Base-by-base conservation (phyloP, 768 basidiomycete genomes). In the Pholiota conissans region DNA sequence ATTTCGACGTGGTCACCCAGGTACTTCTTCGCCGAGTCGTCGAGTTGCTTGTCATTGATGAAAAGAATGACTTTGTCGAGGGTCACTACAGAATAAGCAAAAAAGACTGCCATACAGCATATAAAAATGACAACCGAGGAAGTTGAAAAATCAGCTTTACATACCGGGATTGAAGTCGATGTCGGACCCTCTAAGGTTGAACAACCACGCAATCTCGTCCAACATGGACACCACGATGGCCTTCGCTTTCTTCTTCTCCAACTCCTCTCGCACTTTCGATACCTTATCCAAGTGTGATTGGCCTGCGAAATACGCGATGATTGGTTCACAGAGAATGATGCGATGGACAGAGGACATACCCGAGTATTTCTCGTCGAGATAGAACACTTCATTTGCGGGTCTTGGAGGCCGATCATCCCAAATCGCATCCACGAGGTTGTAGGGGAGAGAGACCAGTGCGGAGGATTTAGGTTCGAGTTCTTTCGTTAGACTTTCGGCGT, bases 151-250 rank as follows among this genome's bases (percentile, higher is more conserved):
- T n/a, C 9, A 45, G 59, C 16, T 24, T 13, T 7, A 56, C 72
- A 16, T 51, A 78, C 79, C 79, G 57, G 80, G 80, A 58, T 97
- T 98, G 74, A 82, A 98, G 30, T 87, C 86, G 65, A 98, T 95
- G 68, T 98, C 96, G 2, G 86, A 83, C 1, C 95, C 95, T 60
- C 96, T 87, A 29, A 99, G 77, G 71, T 98, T 95, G 75, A 93
- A 91, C 35, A 95, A 68, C 94, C 94, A 98, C 0, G 93, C 94
- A 49, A 96, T 85, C 69, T 98, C 96, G 70, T 98, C 96, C 20
- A 98, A 82, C 80, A 89, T 86, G n/a, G 81, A 89, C 3, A 98
- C 82, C 1, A 96, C 86, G 39, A 91, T 71, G 1, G 90, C 93
- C 61, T 86, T 81, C n/a, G 74, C 75, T 20, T 84, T 81, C 64